phyloP scores from a whole-genome alignment of 1,284 basidiomycete genomes.

The Leccinum subrobustum region DNA sequence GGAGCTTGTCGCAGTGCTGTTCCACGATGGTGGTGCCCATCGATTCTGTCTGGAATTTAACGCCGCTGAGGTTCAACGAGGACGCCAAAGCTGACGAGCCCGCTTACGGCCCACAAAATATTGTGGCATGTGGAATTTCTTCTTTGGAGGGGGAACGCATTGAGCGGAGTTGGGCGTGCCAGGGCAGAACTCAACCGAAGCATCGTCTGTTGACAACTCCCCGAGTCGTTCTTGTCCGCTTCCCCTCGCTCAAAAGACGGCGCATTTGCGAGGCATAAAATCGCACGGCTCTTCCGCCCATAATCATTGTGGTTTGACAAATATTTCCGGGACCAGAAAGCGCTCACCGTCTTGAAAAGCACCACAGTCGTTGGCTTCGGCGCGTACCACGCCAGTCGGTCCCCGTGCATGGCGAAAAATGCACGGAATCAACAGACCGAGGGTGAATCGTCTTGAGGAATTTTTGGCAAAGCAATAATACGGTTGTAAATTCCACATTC shows the following conservation, averaged over 20 bases:
- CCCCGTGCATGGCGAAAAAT: constrained; percentile 4
- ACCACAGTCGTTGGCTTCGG: neutral
- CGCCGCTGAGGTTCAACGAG: neutral
- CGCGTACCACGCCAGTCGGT: neutral
- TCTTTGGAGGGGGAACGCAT: constrained; percentile 4
- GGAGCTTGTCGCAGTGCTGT: neutral
- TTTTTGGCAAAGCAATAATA: constrained; percentile 12
- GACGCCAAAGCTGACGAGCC: neutral
- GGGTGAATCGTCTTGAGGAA: constrained; percentile 6
- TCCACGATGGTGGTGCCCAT: neutral
- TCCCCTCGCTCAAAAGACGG: neutral
- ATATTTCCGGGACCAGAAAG: neutral
- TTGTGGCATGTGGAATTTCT: constrained; percentile 19
- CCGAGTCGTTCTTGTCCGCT: neutral
- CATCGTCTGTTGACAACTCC: neutral
- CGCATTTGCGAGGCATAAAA: neutral
- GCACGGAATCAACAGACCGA: constrained; percentile 8
- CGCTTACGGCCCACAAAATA: neutral
- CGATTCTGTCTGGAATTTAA: neutral
- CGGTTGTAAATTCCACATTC: constrained; percentile 29
- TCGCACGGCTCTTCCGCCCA: constrained; percentile 8
- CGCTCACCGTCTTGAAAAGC: constrained; percentile 12
- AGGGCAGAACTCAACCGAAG: neutral
- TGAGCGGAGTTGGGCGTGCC: constrained; percentile 23
- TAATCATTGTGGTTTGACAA: neutral